Base-by-base conservation (phyloP, 371 early-diverging fungal species). In the Blastocladiella emersonii region DNA sequence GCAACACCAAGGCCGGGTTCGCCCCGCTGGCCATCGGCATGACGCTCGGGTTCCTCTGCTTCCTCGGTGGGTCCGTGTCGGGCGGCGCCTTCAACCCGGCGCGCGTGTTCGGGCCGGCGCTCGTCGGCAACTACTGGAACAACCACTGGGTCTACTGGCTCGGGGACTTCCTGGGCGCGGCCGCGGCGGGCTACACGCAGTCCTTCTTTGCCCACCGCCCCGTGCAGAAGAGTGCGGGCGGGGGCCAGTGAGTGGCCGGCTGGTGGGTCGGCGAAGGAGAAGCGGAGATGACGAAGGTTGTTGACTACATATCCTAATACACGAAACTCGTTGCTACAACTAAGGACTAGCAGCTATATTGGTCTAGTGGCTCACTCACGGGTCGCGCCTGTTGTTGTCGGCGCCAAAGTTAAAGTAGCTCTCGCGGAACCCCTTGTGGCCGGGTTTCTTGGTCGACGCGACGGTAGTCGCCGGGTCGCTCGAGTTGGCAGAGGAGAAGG, bases 71-170 rank as follows among this genome's bases (percentile, higher is more conserved):
- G 17, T 68, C 78, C 32, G 81, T 80, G 15, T 84, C 85, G 4
- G 85, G 88, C 56, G 86, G 86, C 61, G 83, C 80, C 25, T 87
- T 84, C 74, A 87, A 87, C 73, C 88, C 88, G 1, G 88, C 83
- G 17, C 67, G 86, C 8, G 82, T 76, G 1, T 81, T 81, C 64
- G 81, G 67, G 6, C 65, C 67, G 1, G 78, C 80, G 21, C 60
- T 86, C 17, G 64, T 84, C 34, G 70, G 82, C 34, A 79, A 81
- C 27, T 70, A 73, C 56, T 86, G 80, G 77, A 61, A 34, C 34
- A 59, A 82, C 72, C 74, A 75, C 65, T 87, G 86, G 86, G 61
- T 78, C 21, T 77, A 79, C 67, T 80, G 81, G 79, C 64, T 81
- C 34, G 85, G 72, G 21, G 84, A 87, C 65, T 83, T 83, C 61